Evolutionary conservation across 306 rosid genomes (phyloP).

Genomic region (Casuarina cunninghamiana): DNA sequence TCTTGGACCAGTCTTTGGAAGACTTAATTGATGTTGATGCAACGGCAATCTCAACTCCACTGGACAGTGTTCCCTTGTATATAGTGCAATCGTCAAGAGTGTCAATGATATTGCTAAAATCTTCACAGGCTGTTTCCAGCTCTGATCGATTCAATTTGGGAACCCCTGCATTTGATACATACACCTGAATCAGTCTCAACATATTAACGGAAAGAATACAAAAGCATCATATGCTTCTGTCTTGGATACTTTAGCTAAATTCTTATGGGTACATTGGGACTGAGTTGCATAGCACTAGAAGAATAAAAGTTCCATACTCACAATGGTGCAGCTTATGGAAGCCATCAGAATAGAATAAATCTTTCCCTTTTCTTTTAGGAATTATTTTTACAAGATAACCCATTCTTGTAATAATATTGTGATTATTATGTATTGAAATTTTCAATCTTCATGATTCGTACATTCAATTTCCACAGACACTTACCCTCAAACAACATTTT

Average conservation of each 20-base stretch:
- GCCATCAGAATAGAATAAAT: background rate
- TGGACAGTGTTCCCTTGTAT: constrained; percentile 91
- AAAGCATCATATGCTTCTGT: background rate
- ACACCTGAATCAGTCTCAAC: constrained; percentile 5
- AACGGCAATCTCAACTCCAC: constrained; percentile 95
- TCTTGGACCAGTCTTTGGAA: constrained; percentile 73
- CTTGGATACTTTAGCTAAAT: background rate
- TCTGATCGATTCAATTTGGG: constrained; percentile 84
- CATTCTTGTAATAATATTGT: background rate
- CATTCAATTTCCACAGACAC: background rate
- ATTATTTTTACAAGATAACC: background rate
- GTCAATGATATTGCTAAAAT: constrained; percentile 81
- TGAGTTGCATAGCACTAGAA: constrained; percentile 1
- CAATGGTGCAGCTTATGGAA: background rate
- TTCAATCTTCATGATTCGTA: background rate
- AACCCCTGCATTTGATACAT: constrained; percentile 57
- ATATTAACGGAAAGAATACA: background rate
- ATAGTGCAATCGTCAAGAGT: constrained; percentile 43
- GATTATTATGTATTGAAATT: background rate
- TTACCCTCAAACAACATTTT: background rate
- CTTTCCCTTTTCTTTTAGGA: background rate
- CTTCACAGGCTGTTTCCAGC: constrained; percentile 90
- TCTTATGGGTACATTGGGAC: constrained; percentile 7
- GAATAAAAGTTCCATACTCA: constrained; percentile 2
- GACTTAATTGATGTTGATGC: constrained; percentile 54